Conservation (phyloP, 148 eudicot genomes). For the Amaranthus cruentus region DNA sequence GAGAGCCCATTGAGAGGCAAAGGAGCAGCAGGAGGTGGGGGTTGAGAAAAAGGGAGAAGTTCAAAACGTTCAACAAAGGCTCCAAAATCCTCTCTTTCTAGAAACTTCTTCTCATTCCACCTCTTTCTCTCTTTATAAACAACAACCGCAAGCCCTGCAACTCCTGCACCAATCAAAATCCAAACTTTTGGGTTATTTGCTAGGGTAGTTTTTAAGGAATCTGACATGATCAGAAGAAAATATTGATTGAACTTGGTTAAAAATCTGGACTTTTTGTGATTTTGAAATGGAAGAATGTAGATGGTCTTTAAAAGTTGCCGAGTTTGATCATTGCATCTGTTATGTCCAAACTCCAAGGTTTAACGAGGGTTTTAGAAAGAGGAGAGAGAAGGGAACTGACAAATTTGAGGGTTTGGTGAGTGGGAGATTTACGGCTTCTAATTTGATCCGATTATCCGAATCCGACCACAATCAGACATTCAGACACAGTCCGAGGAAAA, state of each 20-base stretch:
- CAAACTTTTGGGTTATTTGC: slow-evolving; percentile 61
- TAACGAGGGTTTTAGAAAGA: slow-evolving; percentile 30
- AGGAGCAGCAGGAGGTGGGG: slow-evolving; percentile 85
- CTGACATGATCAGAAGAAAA: slow-evolving; percentile 21
- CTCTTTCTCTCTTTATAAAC: slow-evolving; percentile 43
- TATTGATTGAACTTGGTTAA: neutral
- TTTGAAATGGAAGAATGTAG: neutral
- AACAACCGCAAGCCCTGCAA: slow-evolving; percentile 54
- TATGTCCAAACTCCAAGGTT: slow-evolving; percentile 30
- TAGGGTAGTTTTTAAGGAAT: slow-evolving; percentile 19
- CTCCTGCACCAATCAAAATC: slow-evolving; percentile 65
- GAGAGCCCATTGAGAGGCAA: slow-evolving; percentile 45
- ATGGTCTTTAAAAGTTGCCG: neutral
- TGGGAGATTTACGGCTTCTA: neutral
- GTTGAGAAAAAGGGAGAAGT: slow-evolving; percentile 66
- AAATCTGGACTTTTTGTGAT: neutral
- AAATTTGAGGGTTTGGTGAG: neutral
- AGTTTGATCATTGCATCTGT: slow-evolving; percentile 11
- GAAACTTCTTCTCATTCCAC: slow-evolving; percentile 19
- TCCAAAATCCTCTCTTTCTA: slow-evolving; percentile 53
- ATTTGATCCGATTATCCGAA: no score
- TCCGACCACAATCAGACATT: no score
- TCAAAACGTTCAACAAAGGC: slow-evolving; percentile 68
- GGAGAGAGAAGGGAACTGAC: neutral
- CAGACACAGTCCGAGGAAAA: no score